Conservation (phyloP, 1,284 basidiomycete genomes). For the Ustilago nuda region DNA sequence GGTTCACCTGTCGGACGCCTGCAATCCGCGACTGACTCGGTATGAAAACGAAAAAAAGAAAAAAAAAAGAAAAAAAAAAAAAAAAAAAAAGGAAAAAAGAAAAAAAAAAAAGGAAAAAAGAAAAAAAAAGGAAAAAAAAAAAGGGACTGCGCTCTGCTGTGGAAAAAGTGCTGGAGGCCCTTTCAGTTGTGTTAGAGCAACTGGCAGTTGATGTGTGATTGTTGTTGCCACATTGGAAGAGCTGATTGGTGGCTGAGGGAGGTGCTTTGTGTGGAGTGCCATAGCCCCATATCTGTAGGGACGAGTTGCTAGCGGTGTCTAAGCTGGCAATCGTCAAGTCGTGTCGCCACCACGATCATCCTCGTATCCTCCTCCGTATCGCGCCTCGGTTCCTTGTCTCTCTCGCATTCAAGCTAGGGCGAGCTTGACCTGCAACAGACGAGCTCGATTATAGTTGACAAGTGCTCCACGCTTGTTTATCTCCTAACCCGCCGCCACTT, state of each 20-base stretch:
- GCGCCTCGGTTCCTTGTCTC: slow-evolving; percentile 1
- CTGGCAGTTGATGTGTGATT: background rate
- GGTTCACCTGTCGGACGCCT: slow-evolving; percentile 6
- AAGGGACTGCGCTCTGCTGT: background rate
- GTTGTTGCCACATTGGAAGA: background rate
- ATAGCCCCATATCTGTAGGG: background rate
- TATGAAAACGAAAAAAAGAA: background rate
- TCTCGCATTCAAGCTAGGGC: slow-evolving; percentile 14
- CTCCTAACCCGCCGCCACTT: slow-evolving; percentile 6
- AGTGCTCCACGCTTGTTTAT: background rate
- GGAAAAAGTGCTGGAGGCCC: background rate
- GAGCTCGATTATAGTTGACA: background rate
- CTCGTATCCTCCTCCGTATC: background rate
- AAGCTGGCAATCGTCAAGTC: background rate
- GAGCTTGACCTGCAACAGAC: slow-evolving; percentile 12
- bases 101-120: background rate
- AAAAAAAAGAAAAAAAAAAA: background rate
- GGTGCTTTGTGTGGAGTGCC: background rate
- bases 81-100: background rate
- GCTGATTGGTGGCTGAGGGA: slow-evolving; percentile 1
- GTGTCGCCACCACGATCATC: slow-evolving; percentile 12
- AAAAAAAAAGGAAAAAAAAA: too few species aligned
- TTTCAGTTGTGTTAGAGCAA: background rate
- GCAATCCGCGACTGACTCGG: slow-evolving; percentile 4
- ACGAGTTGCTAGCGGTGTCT: too few species aligned